A percentile compares a stretch with the other conserved stretches of the same genome.
phyloP scores from a whole-genome alignment of 2,329 filamentous ascomycete species.

The Claviceps capensis region DNA sequence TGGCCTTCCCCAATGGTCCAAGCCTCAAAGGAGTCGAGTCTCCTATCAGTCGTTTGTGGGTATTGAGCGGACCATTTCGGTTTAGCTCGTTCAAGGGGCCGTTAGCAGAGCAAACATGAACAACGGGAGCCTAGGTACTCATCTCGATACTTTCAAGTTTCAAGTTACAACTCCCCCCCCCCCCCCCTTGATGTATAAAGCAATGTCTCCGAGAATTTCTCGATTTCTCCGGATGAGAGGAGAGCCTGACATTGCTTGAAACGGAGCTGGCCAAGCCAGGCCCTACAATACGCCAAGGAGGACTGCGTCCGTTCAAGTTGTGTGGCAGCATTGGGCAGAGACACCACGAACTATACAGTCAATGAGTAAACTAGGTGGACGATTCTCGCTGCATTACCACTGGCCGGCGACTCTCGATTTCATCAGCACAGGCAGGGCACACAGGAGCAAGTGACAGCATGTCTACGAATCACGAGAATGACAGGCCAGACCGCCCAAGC shows the following conservation, averaged over 20 bases:
- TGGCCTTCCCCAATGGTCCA: background rate
- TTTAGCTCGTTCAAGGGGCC: background rate
- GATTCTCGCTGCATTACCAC: background rate
- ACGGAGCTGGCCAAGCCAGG: background rate
- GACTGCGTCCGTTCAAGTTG: background rate
- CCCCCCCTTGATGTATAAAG: too few relatives aligned
- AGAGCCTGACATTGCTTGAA: too few relatives aligned
- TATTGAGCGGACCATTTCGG: background rate
- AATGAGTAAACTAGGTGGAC: background rate
- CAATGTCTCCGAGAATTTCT: too few relatives aligned
- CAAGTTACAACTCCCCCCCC: too few relatives aligned
- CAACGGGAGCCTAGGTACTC: background rate
- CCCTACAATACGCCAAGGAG: background rate
- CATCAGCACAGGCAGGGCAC: background rate
- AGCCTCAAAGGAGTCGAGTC: background rate
- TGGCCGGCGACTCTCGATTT: background rate
- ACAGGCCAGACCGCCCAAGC: conserved; percentile 20
- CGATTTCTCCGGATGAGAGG: too few relatives aligned
- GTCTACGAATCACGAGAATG: conserved; percentile 10
- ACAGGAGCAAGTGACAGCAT: background rate
- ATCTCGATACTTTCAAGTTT: background rate
- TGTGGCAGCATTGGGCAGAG: background rate
- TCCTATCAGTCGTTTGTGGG: background rate
- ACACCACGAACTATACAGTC: background rate
- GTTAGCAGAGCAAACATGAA: background rate